Evolutionary conservation across 495 filamentous ascomycete genomes (phyloP).

Genomic region (Hypoxylon rickii): DNA sequence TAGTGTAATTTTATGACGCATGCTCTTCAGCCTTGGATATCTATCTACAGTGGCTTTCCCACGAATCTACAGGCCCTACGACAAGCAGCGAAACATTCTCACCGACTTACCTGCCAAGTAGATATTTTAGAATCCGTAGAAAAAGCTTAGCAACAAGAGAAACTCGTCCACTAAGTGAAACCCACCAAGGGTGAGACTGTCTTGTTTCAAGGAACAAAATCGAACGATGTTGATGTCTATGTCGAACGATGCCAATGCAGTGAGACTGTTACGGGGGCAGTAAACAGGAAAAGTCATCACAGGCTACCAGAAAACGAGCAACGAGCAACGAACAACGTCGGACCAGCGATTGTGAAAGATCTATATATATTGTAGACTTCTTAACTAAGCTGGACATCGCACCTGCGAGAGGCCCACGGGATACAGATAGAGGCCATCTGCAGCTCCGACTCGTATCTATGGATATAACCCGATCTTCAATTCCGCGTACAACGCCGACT

Average conservation of each 20-base stretch:
- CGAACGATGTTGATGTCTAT: slow-evolving; percentile 7
- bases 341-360: slow-evolving; percentile 12
- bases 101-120: too few species aligned
- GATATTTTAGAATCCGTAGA: too few species aligned
- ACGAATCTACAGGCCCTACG: too few species aligned
- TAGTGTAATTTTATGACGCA: too few species aligned
- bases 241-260: slow-evolving; percentile 26
- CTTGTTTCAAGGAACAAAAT: slow-evolving; percentile 6
- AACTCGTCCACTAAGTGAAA: too few species aligned
- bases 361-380: slow-evolving; percentile 33
- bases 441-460: slow-evolving; percentile 17
- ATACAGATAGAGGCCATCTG: slow-evolving; percentile 6
- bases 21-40: too few species aligned
- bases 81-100: too few species aligned
- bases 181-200: slow-evolving; percentile 11
- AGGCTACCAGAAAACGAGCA: too few species aligned
- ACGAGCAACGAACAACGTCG: neutral
- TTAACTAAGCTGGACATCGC: too few species aligned
- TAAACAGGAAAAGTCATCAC: neutral
- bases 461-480: slow-evolving; percentile 18
- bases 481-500: slow-evolving; percentile 19
- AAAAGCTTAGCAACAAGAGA: too few species aligned
- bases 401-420: too few species aligned
- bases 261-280: slow-evolving; percentile 13
- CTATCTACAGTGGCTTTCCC: too few species aligned